Percentiles rank a stretch among this genome's conserved stretches.
phyloP scores from a whole-genome alignment of 228 moss, liverwort and hornwort species.

The Sphagnum magellanicum region DNA sequence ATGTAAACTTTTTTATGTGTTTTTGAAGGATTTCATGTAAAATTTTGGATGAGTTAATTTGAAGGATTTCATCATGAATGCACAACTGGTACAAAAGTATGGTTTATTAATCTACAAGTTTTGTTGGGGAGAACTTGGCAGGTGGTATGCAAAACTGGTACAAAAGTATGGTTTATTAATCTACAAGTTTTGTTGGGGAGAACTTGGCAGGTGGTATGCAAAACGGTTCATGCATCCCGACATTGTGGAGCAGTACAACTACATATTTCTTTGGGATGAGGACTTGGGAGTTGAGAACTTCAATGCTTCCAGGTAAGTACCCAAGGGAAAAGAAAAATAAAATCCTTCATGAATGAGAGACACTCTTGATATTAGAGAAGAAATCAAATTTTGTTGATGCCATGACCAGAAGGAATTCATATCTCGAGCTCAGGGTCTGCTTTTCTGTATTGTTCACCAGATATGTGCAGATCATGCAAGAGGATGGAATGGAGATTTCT shows the following conservation, averaged over 20 bases:
- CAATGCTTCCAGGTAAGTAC: conserved; percentile 43
- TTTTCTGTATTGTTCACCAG: conserved; percentile 14
- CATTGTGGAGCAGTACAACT: conserved; percentile 60
- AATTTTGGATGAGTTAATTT: no score
- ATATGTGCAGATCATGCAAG: conserved; percentile 74
- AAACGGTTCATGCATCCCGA: conserved; percentile 88
- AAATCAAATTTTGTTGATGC: no score
- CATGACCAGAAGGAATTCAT: no score
- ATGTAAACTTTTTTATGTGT: no score
- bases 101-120: not conserved
- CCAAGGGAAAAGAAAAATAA: no score
- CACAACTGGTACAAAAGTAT: conserved; percentile 25
- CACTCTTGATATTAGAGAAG: no score
- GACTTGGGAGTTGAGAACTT: conserved; percentile 79
- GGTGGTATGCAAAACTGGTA: conserved; percentile 80
- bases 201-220: conserved; percentile 67
- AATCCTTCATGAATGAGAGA: no score
- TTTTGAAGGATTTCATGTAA: not conserved
- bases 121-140: conserved; percentile 7
- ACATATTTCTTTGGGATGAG: conserved; percentile 87
- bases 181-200: not conserved
- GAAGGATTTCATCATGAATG: conserved; percentile 23
- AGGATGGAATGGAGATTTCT: conserved; percentile 78
- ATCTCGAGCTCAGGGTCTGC: no score
- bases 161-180: no score